Conservation (phyloP, 495 filamentous ascomycete genomes). For the Xanthoparmelia taractica region DNA sequence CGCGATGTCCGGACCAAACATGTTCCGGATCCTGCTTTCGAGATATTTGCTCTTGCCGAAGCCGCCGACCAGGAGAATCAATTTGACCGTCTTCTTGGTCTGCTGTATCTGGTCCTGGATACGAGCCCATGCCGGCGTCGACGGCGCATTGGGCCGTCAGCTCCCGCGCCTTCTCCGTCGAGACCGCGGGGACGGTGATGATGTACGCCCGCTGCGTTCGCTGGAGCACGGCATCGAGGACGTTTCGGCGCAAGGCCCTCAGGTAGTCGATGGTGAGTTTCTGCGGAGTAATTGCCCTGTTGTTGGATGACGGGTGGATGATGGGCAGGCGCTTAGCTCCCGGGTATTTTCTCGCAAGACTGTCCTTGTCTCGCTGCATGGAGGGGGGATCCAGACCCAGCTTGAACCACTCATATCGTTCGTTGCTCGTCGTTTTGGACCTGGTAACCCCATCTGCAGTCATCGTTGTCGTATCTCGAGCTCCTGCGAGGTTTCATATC, state of each 20-base stretch:
- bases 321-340: conserved; percentile 29
- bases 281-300: conserved; percentile 36
- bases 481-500: background rate
- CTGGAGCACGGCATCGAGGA: conserved; percentile 54
- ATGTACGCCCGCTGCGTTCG: conserved; percentile 56
- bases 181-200: conserved; percentile 51
- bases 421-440: conserved; percentile 35
- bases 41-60: conserved; percentile 2
- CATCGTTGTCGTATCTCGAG: conserved; percentile 21
- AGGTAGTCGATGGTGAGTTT: conserved; percentile 61
- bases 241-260: conserved; percentile 28
- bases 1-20: background rate
- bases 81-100: background rate
- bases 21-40: background rate
- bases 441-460: conserved; percentile 41
- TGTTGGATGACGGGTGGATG: background rate
- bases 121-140: conserved; percentile 4
- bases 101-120: background rate
- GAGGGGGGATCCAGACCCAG: conserved; percentile 33
- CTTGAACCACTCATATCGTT: conserved; percentile 46
- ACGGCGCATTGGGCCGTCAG: conserved; percentile 55
- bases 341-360: conserved; percentile 20
- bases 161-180: conserved; percentile 62
- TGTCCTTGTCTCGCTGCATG: conserved; percentile 13
- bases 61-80: background rate